Percentiles rank a stretch among this genome's conserved stretches.
Conservation (phyloP, 805 yeast genomes). For the Saccharomycopsis guyanensis region DNA sequence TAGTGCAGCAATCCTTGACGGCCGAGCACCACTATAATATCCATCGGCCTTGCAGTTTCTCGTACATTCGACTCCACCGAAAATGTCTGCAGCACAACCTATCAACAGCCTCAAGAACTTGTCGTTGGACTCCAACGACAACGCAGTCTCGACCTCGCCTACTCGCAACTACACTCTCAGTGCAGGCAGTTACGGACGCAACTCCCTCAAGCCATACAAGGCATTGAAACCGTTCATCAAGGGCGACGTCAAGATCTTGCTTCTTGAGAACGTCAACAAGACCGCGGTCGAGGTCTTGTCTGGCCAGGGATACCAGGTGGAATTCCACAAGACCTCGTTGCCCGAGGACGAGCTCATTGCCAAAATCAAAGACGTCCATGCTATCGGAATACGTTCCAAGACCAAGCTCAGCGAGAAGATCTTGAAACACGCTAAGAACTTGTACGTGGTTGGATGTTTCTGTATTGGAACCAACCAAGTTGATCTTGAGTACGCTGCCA, state of each 20-base stretch:
- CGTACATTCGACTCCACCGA: no score
- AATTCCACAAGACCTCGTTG: slow-evolving; percentile 80
- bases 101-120: slow-evolving; percentile 11
- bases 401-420: slow-evolving; percentile 79
- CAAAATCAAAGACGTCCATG: slow-evolving; percentile 89
- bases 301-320: slow-evolving; percentile 95
- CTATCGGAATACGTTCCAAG: slow-evolving; percentile 96
- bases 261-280: slow-evolving; percentile 87
- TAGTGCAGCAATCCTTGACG: no score
- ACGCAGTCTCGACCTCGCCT: slow-evolving; percentile 79
- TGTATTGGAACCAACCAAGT: slow-evolving; percentile 99
- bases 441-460: slow-evolving; percentile 92
- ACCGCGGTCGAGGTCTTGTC: slow-evolving; percentile 84
- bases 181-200: slow-evolving; percentile 30
- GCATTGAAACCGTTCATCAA: slow-evolving; percentile 90
- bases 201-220: slow-evolving; percentile 45
- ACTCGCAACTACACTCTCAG: slow-evolving; percentile 47
- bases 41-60: no score
- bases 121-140: slow-evolving; percentile 22
- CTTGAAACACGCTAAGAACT: slow-evolving; percentile 77
- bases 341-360: slow-evolving; percentile 92
- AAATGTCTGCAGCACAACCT: slow-evolving; percentile 21
- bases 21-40: no score
- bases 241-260: slow-evolving; percentile 86
- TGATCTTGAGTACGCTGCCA: slow-evolving; percentile 85